These are phyloP conservation scores for Hibiscus syriacus DNA, from an alignment of 345 rosid species.

Conservation along the genomic window DNA sequence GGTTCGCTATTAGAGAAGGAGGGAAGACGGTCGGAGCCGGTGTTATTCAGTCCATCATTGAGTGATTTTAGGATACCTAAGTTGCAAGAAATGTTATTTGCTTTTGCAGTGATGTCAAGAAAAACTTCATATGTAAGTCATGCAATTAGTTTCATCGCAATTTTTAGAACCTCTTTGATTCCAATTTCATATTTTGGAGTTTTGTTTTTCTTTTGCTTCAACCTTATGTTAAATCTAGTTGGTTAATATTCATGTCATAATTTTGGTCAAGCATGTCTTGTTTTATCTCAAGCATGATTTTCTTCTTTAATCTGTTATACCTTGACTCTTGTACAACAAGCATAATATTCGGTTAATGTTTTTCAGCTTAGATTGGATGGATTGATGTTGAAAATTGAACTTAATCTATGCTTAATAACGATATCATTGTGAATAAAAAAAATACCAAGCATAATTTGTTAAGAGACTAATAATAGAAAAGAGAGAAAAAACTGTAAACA, in stretches of 20 bases:
- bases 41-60: conserved; percentile 75
- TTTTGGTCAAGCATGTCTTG: background rate
- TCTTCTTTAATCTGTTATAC: too few species aligned
- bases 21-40: conserved; percentile 96
- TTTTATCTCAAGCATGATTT: background rate
- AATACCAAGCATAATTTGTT: too few species aligned
- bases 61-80: conserved; percentile 16
- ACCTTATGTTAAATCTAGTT: conserved; percentile 20
- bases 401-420: too few species aligned
- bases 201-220: conserved; percentile 27
- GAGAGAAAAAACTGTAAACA: too few species aligned
- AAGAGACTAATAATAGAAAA: too few species aligned
- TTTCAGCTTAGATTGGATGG: too few species aligned
- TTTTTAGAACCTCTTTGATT: conserved; percentile 18
- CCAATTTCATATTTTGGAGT: conserved; percentile 34
- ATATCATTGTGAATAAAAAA: too few species aligned
- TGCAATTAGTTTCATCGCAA: conserved; percentile 11
- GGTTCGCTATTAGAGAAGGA: conserved; percentile 96
- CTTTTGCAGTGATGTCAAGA: conserved; percentile 18
- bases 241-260: conserved; percentile 25
- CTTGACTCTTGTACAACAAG: too few species aligned
- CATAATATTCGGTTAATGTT: too few species aligned
- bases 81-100: conserved; percentile 3
- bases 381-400: too few species aligned
- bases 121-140: conserved; percentile 13